Evolutionary conservation across 345 rosid genomes (phyloP), one percentile per base, ranked within the genome.

Genomic region (Bruguiera sexangula): DNA sequence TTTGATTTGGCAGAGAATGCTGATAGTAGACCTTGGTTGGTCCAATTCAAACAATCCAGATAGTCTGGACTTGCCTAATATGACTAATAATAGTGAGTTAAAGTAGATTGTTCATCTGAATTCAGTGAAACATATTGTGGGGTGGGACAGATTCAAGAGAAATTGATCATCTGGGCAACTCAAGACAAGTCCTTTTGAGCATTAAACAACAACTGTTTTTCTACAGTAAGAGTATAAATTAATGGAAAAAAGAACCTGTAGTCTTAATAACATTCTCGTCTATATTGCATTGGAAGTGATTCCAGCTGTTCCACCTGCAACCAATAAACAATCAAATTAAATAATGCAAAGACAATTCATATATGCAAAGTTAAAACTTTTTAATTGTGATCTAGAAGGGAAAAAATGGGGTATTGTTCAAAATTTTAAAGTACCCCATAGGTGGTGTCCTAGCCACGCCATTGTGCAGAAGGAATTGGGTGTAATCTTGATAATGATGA

Each of bases 381-480:
- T 54, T 54, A 4, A 21, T 59, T 15, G 13, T 31, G 5, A 55
- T 2, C 10, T 6, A 32, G 50, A 60, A 29, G 21, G 21, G 1
- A 20, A 46, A 36, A 66, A 22, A 21, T 61, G 8, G 29, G 37
- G 68, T 52, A 16, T 4, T 11, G 9, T 9, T 19, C 4, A 9
- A 22, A 39, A 13, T 34, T 26, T 6, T 24, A 0, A 29, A n/a
- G 10, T 72, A 81, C 86, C 89, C 85, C 85, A 81, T 73, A 16
- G 89, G 82, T 20, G 89, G 89, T 13, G 89, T 82, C 1, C 70
- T 80, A 66, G 79, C 83, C 46, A 86, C 77, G 26, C 85, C 88
- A 76, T 78, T 78, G 70, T 71, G 76, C 0, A 79, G 81, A 43
- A 86, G 86, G 72, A 82, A 76, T 53, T 79, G 73, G 19, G 52